Conservation (phyloP, 768 basidiomycete genomes). For the Hypholoma sublateritium region DNA sequence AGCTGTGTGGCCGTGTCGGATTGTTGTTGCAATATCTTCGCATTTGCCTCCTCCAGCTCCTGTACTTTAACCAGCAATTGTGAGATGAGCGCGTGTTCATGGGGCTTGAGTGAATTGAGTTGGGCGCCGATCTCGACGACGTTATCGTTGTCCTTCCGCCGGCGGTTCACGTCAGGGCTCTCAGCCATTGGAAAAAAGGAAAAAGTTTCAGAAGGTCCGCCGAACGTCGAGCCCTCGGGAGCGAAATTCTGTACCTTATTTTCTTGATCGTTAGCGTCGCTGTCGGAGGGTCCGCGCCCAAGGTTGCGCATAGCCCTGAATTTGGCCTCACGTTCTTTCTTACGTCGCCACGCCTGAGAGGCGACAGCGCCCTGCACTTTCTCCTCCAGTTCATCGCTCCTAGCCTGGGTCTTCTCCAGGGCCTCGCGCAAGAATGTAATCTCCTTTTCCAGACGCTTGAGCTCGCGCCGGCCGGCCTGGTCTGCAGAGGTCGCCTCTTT, state of each 20-base stretch:
- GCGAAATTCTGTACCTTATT: constrained; percentile 55
- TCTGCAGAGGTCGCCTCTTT: constrained; percentile 67
- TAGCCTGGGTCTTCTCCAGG: constrained; percentile 72
- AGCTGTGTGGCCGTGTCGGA: constrained; percentile 58
- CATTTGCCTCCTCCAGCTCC: constrained; percentile 75
- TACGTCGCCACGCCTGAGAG: constrained; percentile 44
- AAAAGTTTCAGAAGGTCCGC: constrained; percentile 28
- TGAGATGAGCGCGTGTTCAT: constrained; percentile 59
- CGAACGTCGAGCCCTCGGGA: constrained; percentile 48
- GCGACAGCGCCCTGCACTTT: constrained; percentile 50
- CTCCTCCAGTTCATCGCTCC: constrained; percentile 71
- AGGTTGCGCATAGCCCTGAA: constrained; percentile 50
- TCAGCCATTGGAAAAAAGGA: constrained; percentile 28
- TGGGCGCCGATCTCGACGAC: not conserved
- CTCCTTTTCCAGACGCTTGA: constrained; percentile 78
- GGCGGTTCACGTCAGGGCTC: constrained; percentile 14
- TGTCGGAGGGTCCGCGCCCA: constrained; percentile 17
- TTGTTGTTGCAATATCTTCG: constrained; percentile 66
- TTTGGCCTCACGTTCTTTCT: constrained; percentile 53
- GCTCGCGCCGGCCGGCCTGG: constrained; percentile 61
- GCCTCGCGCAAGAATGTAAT: constrained; percentile 73
- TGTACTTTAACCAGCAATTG: constrained; percentile 73
- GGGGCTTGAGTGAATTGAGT: constrained; percentile 27
- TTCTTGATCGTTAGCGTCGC: not conserved
- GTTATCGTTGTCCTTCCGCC: not conserved